Evolutionary conservation across 495 filamentous ascomycete genomes (phyloP), one percentile per base, ranked within the genome.

Genomic region (Neurospora tetraspora): DNA sequence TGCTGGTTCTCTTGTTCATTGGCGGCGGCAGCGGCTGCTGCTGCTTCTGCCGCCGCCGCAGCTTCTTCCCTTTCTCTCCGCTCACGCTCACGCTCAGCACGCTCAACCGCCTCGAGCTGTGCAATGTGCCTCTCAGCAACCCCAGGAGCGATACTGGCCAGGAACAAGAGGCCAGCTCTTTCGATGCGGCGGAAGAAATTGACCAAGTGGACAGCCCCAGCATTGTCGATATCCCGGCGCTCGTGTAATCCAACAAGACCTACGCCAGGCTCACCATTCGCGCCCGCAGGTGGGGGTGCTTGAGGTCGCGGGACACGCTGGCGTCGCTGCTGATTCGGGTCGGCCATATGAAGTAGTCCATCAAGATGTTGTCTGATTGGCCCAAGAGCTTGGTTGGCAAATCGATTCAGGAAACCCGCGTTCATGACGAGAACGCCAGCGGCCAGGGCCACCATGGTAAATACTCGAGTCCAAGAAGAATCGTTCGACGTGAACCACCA

Each of bases 101-200:
- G 86, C 75, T 89, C 89, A 9, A 88, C 88, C 5, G 85, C 88
- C 76, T 91, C 90, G 43, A 90, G 85, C 42, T 88, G 90, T 73
- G 87, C 85, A 65, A 97, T 93, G 77, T 96, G 91, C 61, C 93
- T 82, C 80, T 97, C 94, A 1, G 93, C 93, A 16, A 97, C 85
- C 9, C 94, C 94, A 0, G 94, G 94, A 38, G 93, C 89, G 70
- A 97, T 83, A 81, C 92, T 96, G 7, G 93, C 93, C 42, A 97
- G 80, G 76, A 97, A 95, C 39, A 97, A 83, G 16, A 94, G 88
- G n/a, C 92, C 79, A 16, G 92, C 91, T 70, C 93, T 87, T 78
- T 97, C 94, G 14, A 88, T 79, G 16, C 89, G 83, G 74, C 92
- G 83, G 14, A 92, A 61, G 27, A 61, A 61, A 16, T 61, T 61